Evolutionary conservation across 2,329 filamentous ascomycete genomes (phyloP), one percentile per base, ranked within the genome.

Genomic region (Didymosphaeria variabile): DNA sequence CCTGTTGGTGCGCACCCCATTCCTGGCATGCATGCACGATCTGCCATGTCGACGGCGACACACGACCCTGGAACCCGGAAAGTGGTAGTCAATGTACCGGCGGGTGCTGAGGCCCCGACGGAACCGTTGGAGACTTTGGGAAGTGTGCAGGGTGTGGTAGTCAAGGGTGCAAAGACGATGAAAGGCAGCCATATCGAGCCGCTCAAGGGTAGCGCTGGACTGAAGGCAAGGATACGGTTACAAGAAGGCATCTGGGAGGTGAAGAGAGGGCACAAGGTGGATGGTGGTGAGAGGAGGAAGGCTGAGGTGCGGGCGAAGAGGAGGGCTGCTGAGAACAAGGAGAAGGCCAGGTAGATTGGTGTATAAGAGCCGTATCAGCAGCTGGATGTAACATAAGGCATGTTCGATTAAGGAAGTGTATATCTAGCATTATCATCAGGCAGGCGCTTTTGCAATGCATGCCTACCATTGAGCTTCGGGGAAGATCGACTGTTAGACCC

Each of bases 231-330:
- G 55, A 84, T 98, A 68, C 84, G 85, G 65, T 85, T 92, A 23
- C 88, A 89, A 59, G 94, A 97, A 78, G 93, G 94, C 10, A 90
- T 98, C 83, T 98, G 94, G 95, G 94, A 98, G 83, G 85, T 93
- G 72, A 90, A 86, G 76, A 86, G 90, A 72, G 94, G 95, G 31
- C 88, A 88, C 73, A 98, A 98, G 89, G 90, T 99, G 68, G 94
- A 98, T 80, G 95, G 95, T 74, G 95, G 95, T 84, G 95, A 99
- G 85, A 89, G 95, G 78, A 88, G 95, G 79, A 89, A 87, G 78
- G 91, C 91, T 17, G 90, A 97, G 82, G 89, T 97, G 55, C 86
- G 92, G 71, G 93, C 94, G 71, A 97, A 97, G 89, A 90, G 88
- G 81, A 87, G 90, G 67, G 88, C 91, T 55, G 89, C 89, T 38